phyloP scores from a whole-genome alignment of 2,329 filamentous ascomycete species.

The Aspergillus ibericus region DNA sequence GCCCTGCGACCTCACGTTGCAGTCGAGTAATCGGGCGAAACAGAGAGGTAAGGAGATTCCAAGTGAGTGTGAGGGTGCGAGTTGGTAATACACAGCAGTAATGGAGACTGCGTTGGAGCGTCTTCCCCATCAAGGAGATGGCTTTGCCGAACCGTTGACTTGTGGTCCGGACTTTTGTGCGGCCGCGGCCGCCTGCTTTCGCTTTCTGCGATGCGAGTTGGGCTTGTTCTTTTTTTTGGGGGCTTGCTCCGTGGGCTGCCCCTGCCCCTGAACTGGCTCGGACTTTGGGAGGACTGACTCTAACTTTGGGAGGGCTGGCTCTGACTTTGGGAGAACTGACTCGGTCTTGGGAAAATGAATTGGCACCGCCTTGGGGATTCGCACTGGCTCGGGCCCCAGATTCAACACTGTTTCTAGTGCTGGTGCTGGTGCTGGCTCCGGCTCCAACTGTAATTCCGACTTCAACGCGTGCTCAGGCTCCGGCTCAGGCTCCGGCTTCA shows the following conservation, averaged over 20 bases:
- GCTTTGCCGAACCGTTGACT: neutral
- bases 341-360: no score
- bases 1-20: neutral
- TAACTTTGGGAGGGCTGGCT: neutral
- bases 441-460: neutral
- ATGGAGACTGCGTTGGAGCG: neutral
- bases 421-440: neutral
- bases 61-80: neutral
- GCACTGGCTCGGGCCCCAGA: neutral
- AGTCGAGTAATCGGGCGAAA: neutral
- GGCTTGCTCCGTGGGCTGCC: neutral
- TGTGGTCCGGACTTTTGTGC: neutral
- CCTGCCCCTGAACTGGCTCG: neutral
- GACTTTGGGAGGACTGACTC: neutral
- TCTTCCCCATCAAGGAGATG: neutral
- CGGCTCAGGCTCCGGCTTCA: neutral
- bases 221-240: neutral
- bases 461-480: neutral
- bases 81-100: neutral
- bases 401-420: neutral
- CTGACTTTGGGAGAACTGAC: neutral
- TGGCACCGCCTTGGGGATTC: neutral
- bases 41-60: neutral
- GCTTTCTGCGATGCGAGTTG: neutral
- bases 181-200: neutral